Evolutionary conservation across 1,284 basidiomycete species (phyloP).

Genomic region (Boletellus deceptivus): DNA sequence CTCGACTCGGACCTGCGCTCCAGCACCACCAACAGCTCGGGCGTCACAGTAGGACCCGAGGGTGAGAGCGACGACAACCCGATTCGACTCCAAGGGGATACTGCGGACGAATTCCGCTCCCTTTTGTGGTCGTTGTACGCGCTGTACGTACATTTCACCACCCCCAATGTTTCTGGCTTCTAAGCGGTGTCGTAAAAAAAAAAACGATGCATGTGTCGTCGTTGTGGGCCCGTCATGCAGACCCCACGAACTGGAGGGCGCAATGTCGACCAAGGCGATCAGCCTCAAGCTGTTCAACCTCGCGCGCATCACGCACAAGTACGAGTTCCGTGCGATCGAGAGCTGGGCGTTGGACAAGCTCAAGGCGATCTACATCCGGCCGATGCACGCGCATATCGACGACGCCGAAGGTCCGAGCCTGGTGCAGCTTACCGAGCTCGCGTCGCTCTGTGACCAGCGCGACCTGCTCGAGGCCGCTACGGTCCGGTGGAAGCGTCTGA

Average conservation of each 20-base stretch:
- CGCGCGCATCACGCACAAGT: constrained; percentile 54
- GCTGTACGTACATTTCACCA: constrained; percentile 38
- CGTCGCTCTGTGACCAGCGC: constrained; percentile 43
- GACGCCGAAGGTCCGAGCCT: constrained; percentile 35
- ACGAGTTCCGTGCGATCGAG: constrained; percentile 52
- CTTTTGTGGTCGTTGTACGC: constrained; percentile 51
- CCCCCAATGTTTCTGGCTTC: background rate
- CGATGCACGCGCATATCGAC: constrained; percentile 29
- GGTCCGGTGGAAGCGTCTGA: constrained; percentile 41
- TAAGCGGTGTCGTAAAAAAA: constrained; percentile 5
- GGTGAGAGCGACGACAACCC: constrained; percentile 48
- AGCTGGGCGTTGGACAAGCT: constrained; percentile 48
- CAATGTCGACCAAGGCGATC: constrained; percentile 41
- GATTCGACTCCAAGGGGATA: constrained; percentile 48
- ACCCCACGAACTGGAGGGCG: constrained; percentile 47
- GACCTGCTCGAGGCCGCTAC: constrained; percentile 42
- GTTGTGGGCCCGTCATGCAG: constrained; percentile 23
- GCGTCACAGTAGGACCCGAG: constrained; percentile 35
- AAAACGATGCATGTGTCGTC: background rate
- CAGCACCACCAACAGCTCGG: constrained; percentile 18
- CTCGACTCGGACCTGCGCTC: constrained; percentile 37
- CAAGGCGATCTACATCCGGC: constrained; percentile 37
- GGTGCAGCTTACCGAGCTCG: constrained; percentile 44
- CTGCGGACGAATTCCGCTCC: constrained; percentile 45
- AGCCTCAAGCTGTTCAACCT: constrained; percentile 45